Percentiles rank a stretch among this genome's conserved stretches.
phyloP scores from a whole-genome alignment of 2,329 filamentous ascomycete genomes.

The Nemania sp. region DNA sequence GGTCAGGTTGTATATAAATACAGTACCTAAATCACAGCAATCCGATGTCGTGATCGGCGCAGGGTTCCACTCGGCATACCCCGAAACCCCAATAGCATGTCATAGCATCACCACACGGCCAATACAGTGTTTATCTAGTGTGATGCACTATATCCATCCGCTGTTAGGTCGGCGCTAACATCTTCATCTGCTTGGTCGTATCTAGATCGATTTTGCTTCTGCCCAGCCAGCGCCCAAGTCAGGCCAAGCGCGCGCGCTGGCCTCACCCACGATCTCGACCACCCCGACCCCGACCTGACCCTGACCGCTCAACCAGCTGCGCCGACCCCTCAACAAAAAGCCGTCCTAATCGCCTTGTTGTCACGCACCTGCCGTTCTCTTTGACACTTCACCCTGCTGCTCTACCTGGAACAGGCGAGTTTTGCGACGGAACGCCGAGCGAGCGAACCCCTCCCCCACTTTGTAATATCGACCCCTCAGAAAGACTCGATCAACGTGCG shows the following conservation, averaged over 20 bases:
- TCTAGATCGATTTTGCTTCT: slow-evolving; percentile 1
- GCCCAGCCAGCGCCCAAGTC: too few relatives aligned
- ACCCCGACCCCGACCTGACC: slow-evolving; percentile 9
- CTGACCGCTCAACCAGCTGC: not conserved
- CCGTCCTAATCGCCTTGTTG: too few relatives aligned
- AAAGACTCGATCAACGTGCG: not conserved
- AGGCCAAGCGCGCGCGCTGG: slow-evolving; percentile 8
- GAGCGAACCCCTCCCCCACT: not conserved
- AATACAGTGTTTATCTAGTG: not conserved
- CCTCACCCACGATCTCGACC: slow-evolving; percentile 7
- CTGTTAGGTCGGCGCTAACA: slow-evolving; percentile 16
- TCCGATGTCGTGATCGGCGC: slow-evolving; percentile 29
- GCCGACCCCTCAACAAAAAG: too few relatives aligned
- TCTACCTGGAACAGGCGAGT: not conserved
- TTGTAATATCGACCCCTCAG: not conserved
- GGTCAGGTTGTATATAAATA: not conserved
- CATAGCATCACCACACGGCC: slow-evolving; percentile 1
- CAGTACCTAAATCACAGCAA: not conserved
- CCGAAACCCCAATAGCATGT: slow-evolving; percentile 1
- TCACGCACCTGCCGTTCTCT: too few relatives aligned
- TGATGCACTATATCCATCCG: not conserved
- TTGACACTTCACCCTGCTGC: not conserved
- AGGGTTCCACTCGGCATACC: slow-evolving; percentile 22
- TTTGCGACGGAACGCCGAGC: not conserved
- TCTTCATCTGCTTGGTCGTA: slow-evolving; percentile 1